Evolutionary conservation across 2,329 filamentous ascomycete genomes (phyloP).

Genomic region (Botryotinia narcissicola): DNA sequence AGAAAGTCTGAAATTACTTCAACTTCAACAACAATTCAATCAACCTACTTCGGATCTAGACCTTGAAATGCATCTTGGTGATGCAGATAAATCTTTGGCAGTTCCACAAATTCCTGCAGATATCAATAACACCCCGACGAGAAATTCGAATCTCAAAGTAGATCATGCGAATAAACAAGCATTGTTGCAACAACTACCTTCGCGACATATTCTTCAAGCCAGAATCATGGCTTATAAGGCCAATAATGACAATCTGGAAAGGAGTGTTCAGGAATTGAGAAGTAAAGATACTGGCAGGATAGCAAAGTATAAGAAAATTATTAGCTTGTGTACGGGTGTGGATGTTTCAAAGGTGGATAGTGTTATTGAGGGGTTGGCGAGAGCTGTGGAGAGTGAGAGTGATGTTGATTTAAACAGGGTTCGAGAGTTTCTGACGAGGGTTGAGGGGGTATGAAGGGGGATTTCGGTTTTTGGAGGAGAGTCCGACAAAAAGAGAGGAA

Average conservation of each 20-base stretch:
- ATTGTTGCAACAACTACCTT: conserved; percentile 50
- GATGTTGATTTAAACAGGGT: conserved; percentile 76
- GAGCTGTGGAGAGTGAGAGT: conserved; percentile 85
- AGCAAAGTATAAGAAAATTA: conserved; percentile 82
- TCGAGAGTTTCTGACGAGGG: conserved; percentile 73
- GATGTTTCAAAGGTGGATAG: conserved; percentile 73
- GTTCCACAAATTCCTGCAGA: conserved; percentile 31
- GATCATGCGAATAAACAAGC: conserved; percentile 42
- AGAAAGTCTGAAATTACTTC: conserved; percentile 56
- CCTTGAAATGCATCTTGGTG: conserved; percentile 47
- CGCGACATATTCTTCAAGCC: conserved; percentile 60
- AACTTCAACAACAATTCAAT: conserved; percentile 48
- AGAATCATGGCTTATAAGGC: conserved; percentile 67
- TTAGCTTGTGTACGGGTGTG: conserved; percentile 81
- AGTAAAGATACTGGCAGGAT: conserved; percentile 81
- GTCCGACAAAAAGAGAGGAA: background rate
- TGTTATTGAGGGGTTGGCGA: conserved; percentile 73
- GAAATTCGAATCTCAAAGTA: conserved; percentile 45
- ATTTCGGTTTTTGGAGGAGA: background rate
- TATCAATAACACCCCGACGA: conserved; percentile 32
- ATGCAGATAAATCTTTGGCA: conserved; percentile 38
- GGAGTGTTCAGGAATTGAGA: conserved; percentile 68
- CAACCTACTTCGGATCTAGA: conserved; percentile 54
- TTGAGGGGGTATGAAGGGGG: conserved; percentile 45
- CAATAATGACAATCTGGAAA: conserved; percentile 65